phyloP scores from a whole-genome alignment of 495 filamentous ascomycete genomes.

The Xylaria nigripes region DNA sequence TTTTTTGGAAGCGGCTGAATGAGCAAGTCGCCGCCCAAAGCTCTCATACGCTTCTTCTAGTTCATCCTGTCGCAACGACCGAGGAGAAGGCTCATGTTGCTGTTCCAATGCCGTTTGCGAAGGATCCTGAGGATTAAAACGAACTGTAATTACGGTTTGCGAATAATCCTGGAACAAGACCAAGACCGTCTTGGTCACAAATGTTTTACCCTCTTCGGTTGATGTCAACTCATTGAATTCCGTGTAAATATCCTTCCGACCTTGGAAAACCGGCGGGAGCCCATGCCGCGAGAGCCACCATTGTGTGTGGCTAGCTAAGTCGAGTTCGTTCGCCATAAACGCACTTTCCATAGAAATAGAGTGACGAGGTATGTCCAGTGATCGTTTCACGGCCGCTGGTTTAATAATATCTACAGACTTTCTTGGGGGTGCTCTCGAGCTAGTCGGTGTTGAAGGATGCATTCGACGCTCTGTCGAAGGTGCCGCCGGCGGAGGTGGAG shows the following conservation, averaged over 20 bases:
- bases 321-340: conserved; percentile 79
- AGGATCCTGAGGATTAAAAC: conserved; percentile 68
- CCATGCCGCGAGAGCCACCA: conserved; percentile 79
- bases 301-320: conserved; percentile 58
- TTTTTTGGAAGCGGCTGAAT: conserved; percentile 58
- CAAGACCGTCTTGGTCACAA: conserved; percentile 68
- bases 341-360: conserved; percentile 62
- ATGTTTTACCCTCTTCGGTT: conserved; percentile 39
- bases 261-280: conserved; percentile 72
- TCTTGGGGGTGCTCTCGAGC: conserved; percentile 41
- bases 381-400: conserved; percentile 48
- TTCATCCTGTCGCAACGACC: conserved; percentile 83
- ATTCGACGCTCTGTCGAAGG: conserved; percentile 31
- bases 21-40: conserved; percentile 67
- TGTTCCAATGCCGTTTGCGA: conserved; percentile 69
- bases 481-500: conserved; percentile 40
- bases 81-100: conserved; percentile 76
- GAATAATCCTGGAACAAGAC: conserved; percentile 92
- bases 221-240: conserved; percentile 69
- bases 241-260: conserved; percentile 71
- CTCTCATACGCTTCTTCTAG: conserved; percentile 74
- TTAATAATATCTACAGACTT: conserved; percentile 65
- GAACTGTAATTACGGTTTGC: conserved; percentile 78
- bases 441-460: conserved; percentile 41
- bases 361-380: conserved; percentile 54